Percentiles rank a stretch among this genome's conserved stretches.
These are phyloP conservation scores for Clavispora vitiphila DNA, from an alignment of 805 yeast species.

Conservation along the genomic window DNA sequence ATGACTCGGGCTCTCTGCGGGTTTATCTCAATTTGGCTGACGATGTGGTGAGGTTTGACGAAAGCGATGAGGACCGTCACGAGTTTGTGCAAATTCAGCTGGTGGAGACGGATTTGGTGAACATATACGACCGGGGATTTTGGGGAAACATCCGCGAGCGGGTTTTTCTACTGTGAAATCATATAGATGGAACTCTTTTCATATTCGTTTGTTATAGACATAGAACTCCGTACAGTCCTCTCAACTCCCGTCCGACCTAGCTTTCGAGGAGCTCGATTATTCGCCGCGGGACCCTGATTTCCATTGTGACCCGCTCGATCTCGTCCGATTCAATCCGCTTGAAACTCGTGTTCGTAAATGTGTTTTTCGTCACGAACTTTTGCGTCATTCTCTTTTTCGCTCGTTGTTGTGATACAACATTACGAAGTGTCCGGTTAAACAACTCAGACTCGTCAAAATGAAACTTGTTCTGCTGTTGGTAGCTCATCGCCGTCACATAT, in stretches of 20 bases:
- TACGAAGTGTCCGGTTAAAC: background rate
- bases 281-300: background rate
- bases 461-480: background rate
- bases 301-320: background rate
- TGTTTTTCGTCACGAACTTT: background rate
- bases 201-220: too few relatives aligned
- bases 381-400: background rate
- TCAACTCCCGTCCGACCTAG: too few relatives aligned
- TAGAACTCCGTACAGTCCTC: too few relatives aligned
- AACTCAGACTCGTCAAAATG: background rate
- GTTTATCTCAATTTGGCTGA: conserved; percentile 27
- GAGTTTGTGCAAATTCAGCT: conserved; percentile 17
- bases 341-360: background rate
- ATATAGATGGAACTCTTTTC: too few relatives aligned
- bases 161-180: too few relatives aligned
- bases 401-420: background rate
- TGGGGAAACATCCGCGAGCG: conserved; percentile 34
- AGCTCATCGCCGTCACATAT: conserved; percentile 8
- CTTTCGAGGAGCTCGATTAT: background rate
- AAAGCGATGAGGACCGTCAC: conserved; percentile 6
- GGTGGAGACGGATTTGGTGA: conserved; percentile 29
- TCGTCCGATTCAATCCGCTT: background rate
- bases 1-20: conserved; percentile 7
- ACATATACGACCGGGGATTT: conserved; percentile 50
- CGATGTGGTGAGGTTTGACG: conserved; percentile 19